Evolutionary conservation across 2,329 filamentous ascomycete species (phyloP).

Genomic region (Thielaviopsis ethacetica): DNA sequence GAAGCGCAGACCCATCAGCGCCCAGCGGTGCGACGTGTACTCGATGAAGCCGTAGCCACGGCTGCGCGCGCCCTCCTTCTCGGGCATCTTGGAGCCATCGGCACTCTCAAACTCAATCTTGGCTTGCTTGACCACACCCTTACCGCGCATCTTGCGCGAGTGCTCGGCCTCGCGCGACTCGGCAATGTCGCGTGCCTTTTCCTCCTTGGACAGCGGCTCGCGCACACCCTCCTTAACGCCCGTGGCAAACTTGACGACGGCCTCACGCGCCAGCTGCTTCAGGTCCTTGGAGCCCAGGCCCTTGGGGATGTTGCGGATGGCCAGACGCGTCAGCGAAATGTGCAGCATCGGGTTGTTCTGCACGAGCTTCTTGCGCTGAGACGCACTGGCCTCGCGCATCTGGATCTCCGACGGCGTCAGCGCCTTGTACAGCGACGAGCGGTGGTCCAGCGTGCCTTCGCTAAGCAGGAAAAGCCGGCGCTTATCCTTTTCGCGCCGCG

Average conservation of each 20-base stretch:
- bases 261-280: constrained; percentile 78
- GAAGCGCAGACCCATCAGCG: constrained; percentile 87
- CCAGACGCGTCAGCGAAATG: constrained; percentile 75
- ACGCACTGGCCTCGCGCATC: constrained; percentile 73
- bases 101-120: constrained; percentile 88
- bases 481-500: constrained; percentile 66
- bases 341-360: constrained; percentile 82
- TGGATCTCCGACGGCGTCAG: constrained; percentile 67
- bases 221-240: constrained; percentile 71
- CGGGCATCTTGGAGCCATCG: constrained; percentile 68
- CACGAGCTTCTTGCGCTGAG: constrained; percentile 78
- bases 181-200: constrained; percentile 62
- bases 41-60: constrained; percentile 96
- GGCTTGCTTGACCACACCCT: constrained; percentile 76
- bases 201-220: constrained; percentile 73
- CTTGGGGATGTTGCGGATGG: constrained; percentile 78
- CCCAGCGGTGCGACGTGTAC: constrained; percentile 84
- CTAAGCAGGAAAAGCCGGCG: constrained; percentile 72
- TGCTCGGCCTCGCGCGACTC: constrained; percentile 69
- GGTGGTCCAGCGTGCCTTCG: constrained; percentile 69
- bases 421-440: constrained; percentile 59
- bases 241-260: constrained; percentile 83
- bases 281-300: constrained; percentile 72
- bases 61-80: constrained; percentile 66
- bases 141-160: constrained; percentile 63